phyloP scores from a whole-genome alignment of 176 grass and related monocot genomes.

The Rhynchospora pubera region DNA sequence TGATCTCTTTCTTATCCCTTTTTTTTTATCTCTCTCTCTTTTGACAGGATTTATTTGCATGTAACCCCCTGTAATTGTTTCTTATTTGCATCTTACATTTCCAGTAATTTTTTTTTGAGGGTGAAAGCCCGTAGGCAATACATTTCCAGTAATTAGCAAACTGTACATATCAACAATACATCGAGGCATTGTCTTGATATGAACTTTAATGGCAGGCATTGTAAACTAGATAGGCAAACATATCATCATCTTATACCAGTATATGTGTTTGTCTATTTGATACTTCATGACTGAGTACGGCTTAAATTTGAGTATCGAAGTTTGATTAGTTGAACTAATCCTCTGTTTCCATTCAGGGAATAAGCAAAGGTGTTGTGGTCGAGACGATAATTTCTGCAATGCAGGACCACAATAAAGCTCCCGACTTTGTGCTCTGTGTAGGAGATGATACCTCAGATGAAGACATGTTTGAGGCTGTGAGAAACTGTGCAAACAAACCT shows the following conservation, averaged over 20 bases:
- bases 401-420: constrained; percentile 21
- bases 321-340: not conserved
- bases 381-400: constrained; percentile 28
- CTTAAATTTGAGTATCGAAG: not conserved
- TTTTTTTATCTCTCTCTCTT: not conserved
- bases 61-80: not conserved
- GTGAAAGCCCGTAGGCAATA: too few species aligned
- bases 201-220: not conserved
- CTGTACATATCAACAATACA: not conserved
- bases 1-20: not conserved
- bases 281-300: not conserved
- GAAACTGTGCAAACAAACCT: not conserved
- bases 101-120: too few species aligned
- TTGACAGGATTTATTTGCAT: not conserved
- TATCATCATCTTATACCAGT: not conserved
- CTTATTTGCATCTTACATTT: not conserved
- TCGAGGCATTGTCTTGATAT: not conserved
- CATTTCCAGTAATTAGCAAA: not conserved
- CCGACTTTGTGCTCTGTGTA: constrained; percentile 52
- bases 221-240: not conserved
- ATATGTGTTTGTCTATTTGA: not conserved
- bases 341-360: constrained; percentile 29
- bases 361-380: constrained; percentile 44
- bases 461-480: constrained; percentile 52
- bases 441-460: constrained; percentile 67